A percentile compares a stretch with the other conserved stretches of the same genome.
These are phyloP conservation scores for Lasiodiplodia hormozganensis DNA, from an alignment of 2,329 filamentous ascomycete genomes.

Conservation along the genomic window DNA sequence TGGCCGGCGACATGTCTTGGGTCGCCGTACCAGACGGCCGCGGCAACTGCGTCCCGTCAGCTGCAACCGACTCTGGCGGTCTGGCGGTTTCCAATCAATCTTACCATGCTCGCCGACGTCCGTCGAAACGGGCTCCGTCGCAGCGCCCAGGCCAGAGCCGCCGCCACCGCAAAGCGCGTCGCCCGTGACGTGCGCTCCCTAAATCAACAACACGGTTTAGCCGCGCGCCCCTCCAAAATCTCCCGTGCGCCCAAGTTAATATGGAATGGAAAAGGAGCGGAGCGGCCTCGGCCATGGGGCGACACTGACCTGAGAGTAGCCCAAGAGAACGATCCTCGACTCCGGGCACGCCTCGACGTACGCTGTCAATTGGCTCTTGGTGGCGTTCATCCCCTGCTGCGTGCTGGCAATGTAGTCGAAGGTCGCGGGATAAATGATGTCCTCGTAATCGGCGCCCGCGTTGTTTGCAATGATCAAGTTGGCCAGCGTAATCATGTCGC, in stretches of 20 bases:
- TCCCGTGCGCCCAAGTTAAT: slow-evolving; percentile 22
- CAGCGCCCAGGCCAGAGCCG: slow-evolving; percentile 21
- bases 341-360: slow-evolving; percentile 23
- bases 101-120: slow-evolving; percentile 25
- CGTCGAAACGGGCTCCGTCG: slow-evolving; percentile 22
- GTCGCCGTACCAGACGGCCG: slow-evolving; percentile 23
- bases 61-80: slow-evolving; percentile 17
- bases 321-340: slow-evolving; percentile 18
- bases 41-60: slow-evolving; percentile 17
- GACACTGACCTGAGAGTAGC: slow-evolving; percentile 25
- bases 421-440: slow-evolving; percentile 21
- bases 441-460: slow-evolving; percentile 18
- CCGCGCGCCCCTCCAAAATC: slow-evolving; percentile 19
- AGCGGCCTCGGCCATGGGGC: slow-evolving; percentile 13
- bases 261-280: slow-evolving; percentile 27
- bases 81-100: slow-evolving; percentile 16
- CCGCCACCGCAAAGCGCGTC: slow-evolving; percentile 26
- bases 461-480: slow-evolving; percentile 25
- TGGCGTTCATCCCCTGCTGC: slow-evolving; percentile 18
- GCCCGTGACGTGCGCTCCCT: slow-evolving; percentile 28
- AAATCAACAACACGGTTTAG: slow-evolving; percentile 26
- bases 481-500: slow-evolving; percentile 21
- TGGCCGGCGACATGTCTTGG: slow-evolving; percentile 13
- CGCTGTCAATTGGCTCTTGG: slow-evolving; percentile 19
- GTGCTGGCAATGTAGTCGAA: slow-evolving; percentile 1